Conservation (phyloP, 2,329 filamentous ascomycete genomes). For the Bipolaris victoriae region DNA sequence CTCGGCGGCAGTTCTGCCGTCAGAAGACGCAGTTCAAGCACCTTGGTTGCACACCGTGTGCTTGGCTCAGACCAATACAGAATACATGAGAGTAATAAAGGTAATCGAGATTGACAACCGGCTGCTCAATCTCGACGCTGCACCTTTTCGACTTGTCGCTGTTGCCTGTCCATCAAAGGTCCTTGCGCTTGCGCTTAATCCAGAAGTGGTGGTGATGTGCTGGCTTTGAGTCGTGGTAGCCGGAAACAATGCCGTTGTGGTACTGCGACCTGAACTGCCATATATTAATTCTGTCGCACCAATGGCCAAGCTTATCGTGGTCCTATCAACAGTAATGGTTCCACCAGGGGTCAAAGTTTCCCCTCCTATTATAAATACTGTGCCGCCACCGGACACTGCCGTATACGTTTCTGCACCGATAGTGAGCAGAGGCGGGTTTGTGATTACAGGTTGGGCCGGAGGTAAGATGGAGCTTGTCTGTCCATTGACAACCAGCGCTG, state of each 20-base stretch:
- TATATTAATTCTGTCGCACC: conserved; percentile 48
- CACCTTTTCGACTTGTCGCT: conserved; percentile 14
- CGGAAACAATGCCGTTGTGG: conserved; percentile 48
- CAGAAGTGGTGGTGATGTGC: conserved; percentile 11
- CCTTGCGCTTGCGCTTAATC: conserved; percentile 26
- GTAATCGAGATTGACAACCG: not conserved
- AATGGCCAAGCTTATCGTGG: conserved; percentile 42
- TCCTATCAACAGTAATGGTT: conserved; percentile 39
- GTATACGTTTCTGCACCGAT: conserved; percentile 42
- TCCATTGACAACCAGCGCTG: conserved; percentile 43
- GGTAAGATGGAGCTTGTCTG: conserved; percentile 39
- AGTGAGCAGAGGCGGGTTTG: conserved; percentile 41
- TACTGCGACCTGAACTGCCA: conserved; percentile 40
- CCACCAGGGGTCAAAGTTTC: conserved; percentile 51
- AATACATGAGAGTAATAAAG: not conserved
- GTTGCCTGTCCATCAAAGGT: conserved; percentile 15
- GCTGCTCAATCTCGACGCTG: not conserved
- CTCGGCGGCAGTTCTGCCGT: conserved; percentile 4
- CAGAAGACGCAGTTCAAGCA: not conserved
- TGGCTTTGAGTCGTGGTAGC: conserved; percentile 41
- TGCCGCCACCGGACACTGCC: conserved; percentile 31
- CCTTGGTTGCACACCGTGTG: not conserved
- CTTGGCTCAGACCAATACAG: not conserved
- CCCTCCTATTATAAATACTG: conserved; percentile 47
- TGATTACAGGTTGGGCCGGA: conserved; percentile 21